Conservation (phyloP, 192 early-diverging fungal species). For the Podila minutissima region DNA sequence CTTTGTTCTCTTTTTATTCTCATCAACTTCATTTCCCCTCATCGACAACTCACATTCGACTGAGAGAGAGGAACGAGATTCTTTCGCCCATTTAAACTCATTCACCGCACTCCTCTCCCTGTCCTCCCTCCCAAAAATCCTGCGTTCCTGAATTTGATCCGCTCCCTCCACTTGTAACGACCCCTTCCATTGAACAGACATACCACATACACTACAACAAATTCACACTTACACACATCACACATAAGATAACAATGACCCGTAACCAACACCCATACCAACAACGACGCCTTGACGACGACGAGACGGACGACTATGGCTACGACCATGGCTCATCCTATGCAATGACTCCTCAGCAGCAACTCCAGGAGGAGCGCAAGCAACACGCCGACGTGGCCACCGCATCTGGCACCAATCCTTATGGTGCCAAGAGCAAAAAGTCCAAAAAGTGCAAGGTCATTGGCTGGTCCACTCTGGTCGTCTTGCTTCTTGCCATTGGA, state of each 20-base stretch:
- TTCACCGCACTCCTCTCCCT: too few relatives aligned
- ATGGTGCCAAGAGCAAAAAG: constrained; percentile 9
- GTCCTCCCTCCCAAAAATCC: too few relatives aligned
- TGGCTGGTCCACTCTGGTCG: constrained; percentile 6
- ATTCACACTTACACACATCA: neutral
- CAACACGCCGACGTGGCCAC: constrained; percentile 17
- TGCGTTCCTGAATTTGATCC: too few relatives aligned
- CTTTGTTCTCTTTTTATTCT: too few relatives aligned
- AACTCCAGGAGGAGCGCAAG: constrained; percentile 32
- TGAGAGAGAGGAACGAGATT: too few relatives aligned
- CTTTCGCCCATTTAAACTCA: too few relatives aligned
- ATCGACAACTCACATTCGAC: too few relatives aligned
- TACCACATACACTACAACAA: neutral
- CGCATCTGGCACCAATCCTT: neutral
- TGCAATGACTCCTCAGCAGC: constrained; percentile 24
- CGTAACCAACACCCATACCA: neutral
- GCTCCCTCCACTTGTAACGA: neutral
- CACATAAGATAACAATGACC: neutral
- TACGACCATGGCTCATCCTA: neutral
- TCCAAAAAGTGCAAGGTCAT: constrained; percentile 33
- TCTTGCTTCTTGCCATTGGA: constrained; percentile 16
- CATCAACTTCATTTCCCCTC: too few relatives aligned
- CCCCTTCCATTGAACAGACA: neutral
- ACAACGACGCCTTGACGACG: constrained; percentile 2
- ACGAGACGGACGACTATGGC: constrained; percentile 3